Evolutionary conservation across 495 filamentous ascomycete genomes (phyloP).

Genomic region (Gamarada debralockiae): DNA sequence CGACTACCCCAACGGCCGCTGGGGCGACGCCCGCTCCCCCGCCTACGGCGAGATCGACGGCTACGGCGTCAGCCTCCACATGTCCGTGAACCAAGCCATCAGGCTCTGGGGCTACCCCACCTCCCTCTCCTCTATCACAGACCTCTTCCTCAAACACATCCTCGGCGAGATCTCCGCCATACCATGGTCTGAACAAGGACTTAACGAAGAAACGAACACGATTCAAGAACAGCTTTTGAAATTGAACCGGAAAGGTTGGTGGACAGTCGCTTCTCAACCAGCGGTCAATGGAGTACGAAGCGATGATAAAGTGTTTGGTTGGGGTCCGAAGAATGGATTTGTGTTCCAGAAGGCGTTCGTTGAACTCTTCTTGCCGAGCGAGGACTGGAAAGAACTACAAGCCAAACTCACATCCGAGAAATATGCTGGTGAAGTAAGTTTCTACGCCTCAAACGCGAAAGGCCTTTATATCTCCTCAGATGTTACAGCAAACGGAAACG

Average conservation of each 20-base stretch:
- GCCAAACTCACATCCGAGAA: constrained; percentile 52
- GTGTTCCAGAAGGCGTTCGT: constrained; percentile 99
- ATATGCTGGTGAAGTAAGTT: constrained; percentile 64
- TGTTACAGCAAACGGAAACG: constrained; percentile 25
- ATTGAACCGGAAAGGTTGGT: constrained; percentile 84
- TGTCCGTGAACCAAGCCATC: constrained; percentile 71
- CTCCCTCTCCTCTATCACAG: constrained; percentile 62
- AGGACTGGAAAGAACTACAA: constrained; percentile 65
- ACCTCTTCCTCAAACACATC: constrained; percentile 76
- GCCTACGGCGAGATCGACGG: constrained; percentile 96
- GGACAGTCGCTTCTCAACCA: constrained; percentile 95
- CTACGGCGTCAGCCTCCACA: constrained; percentile 86
- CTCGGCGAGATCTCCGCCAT: constrained; percentile 69
- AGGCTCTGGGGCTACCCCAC: constrained; percentile 80
- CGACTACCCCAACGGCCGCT: constrained; percentile 95
- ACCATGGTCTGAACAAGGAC: constrained; percentile 90
- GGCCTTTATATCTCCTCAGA: constrained; percentile 71
- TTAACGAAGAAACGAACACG: constrained; percentile 76
- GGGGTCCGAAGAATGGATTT: constrained; percentile 90
- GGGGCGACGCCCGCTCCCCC: constrained; percentile 85
- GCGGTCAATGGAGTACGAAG: constrained; percentile 82
- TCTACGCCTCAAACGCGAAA: constrained; percentile 73
- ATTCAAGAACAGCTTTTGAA: constrained; percentile 70
- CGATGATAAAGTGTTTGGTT: constrained; percentile 79
- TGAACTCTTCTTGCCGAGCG: constrained; percentile 79